Percentiles rank a stretch among this genome's conserved stretches.
These are phyloP conservation scores for Pinus taeda DNA, from an alignment of 75 land plant species.

Conservation along the genomic window DNA sequence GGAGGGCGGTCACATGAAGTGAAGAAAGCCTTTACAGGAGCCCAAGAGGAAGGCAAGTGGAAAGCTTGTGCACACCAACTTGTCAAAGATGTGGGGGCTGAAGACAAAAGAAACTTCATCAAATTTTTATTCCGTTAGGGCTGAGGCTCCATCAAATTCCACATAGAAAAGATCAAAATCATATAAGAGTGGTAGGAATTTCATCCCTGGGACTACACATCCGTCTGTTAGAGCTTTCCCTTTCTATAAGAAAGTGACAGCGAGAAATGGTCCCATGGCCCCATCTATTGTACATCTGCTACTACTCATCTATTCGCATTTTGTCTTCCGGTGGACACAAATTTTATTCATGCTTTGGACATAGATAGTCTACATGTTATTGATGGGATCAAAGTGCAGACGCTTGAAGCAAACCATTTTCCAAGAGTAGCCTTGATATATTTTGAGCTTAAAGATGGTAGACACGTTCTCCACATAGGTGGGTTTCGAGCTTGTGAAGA, in stretches of 20 bases:
- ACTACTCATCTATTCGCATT: slow-evolving; percentile 53
- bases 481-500: slow-evolving; percentile 64
- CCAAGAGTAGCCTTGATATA: slow-evolving; percentile 71
- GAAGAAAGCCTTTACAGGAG: too few relatives aligned
- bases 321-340: slow-evolving; percentile 48
- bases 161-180: too few relatives aligned
- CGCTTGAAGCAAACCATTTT: slow-evolving; percentile 80
- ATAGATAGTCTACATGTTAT: slow-evolving; percentile 33
- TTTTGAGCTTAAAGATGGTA: slow-evolving; percentile 39
- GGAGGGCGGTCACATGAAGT: too few relatives aligned
- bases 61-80: slow-evolving; percentile 1
- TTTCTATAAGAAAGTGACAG: slow-evolving; percentile 12
- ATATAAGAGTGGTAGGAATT: neutral
- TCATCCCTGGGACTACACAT: neutral
- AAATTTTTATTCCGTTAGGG: too few relatives aligned
- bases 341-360: slow-evolving; percentile 44
- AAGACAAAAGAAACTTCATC: neutral
- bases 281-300: slow-evolving; percentile 64
- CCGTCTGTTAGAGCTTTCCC: neutral
- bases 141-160: too few relatives aligned
- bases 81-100: neutral
- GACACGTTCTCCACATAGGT: slow-evolving; percentile 60
- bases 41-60: neutral
- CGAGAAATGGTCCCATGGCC: slow-evolving; percentile 62
- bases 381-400: slow-evolving; percentile 49